Evolutionary conservation across 2,329 filamentous ascomycete genomes (phyloP), one percentile per base, ranked within the genome.

Genomic region (Phyllosticta citrichinensis): DNA sequence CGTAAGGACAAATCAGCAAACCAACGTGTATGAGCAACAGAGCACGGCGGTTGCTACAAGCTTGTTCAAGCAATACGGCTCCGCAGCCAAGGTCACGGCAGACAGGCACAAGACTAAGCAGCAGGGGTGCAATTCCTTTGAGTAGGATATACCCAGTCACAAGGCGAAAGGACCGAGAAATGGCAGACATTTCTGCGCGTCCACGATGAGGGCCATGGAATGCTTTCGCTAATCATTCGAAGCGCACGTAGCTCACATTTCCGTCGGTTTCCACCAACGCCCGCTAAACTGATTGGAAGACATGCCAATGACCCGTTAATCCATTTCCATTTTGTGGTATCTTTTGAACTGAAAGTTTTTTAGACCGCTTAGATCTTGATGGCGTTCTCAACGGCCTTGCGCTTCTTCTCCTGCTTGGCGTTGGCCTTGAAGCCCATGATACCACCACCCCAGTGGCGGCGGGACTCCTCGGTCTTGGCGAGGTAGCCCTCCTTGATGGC

Each of bases 341-440:
- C 66, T 68, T 64, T 25, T 68, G 59, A 66, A 60, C 17, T 25
- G 25, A 55, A 58, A 62, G 52, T 52, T 59, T 30, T 74, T 83
- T 95, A 99, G 82, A 99, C 94, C 89, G 97, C 97, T 83, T 96
- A 99, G 82, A 99, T 95, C 89, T 97, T 97, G 86, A 97, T 91
- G 77, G 94, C 92, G 75, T 80, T 80, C 81, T 97, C 94, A 66
- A 94, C 75, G 75, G 92, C 91, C 88, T 97, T 97, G 81, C 88
- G 85, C 84, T 90, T 91, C 89, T 96, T 97, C 79, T 85, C 83
- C 74, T 81, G 81, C 71, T 81, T 80, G 67, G 84, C 86, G 69
- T 85, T 86, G 75, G 94, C 92, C 90, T 99, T 99, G 77, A 87
- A 83, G 74, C 94, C 87, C 92, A 99, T 97, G 83, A 99, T 97